These are phyloP conservation scores for Herpetomonas samuelpessoai DNA, from an alignment of 208 protist species.

Conservation along the genomic window DNA sequence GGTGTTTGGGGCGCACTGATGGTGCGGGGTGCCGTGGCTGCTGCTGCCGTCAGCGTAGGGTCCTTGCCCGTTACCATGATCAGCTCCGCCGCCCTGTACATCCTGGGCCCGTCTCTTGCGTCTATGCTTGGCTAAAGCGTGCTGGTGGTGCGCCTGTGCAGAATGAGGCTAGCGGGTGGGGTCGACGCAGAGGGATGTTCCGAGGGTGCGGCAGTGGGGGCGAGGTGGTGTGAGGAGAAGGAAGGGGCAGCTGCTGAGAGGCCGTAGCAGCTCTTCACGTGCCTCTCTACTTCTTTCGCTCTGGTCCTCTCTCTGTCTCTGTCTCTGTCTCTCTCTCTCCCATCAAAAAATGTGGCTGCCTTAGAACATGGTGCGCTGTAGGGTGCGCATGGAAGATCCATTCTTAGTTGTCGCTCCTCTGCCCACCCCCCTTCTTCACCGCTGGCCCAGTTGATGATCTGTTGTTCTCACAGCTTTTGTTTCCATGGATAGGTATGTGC, in stretches of 20 bases:
- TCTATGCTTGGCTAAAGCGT: too few relatives aligned
- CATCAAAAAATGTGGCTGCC: neutral
- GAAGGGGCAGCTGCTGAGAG: too few relatives aligned
- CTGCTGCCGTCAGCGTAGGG: constrained; percentile 10
- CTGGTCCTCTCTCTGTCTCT: neutral
- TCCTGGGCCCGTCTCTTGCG: neutral
- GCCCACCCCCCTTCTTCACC: neutral
- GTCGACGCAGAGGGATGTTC: neutral
- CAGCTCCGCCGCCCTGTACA: neutral
- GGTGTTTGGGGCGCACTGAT: constrained; percentile 3
- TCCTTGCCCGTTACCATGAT: constrained; percentile 6
- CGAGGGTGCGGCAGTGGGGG: neutral
- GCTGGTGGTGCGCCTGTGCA: too few relatives aligned
- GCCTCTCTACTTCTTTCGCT: neutral
- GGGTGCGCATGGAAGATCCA: too few relatives aligned
- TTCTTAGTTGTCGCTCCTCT: too few relatives aligned
- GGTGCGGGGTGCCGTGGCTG: constrained; percentile 10
- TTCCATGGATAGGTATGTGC: too few relatives aligned
- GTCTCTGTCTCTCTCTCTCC: neutral
- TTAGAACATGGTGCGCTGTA: too few relatives aligned
- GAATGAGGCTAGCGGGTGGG: constrained; percentile 6
- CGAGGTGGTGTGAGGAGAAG: too few relatives aligned
- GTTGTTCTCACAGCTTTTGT: neutral
- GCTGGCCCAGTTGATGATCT: neutral
- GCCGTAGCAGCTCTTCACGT: too few relatives aligned